Conservation (phyloP, 129 eudicot genomes). For the Deinandra increscens region DNA sequence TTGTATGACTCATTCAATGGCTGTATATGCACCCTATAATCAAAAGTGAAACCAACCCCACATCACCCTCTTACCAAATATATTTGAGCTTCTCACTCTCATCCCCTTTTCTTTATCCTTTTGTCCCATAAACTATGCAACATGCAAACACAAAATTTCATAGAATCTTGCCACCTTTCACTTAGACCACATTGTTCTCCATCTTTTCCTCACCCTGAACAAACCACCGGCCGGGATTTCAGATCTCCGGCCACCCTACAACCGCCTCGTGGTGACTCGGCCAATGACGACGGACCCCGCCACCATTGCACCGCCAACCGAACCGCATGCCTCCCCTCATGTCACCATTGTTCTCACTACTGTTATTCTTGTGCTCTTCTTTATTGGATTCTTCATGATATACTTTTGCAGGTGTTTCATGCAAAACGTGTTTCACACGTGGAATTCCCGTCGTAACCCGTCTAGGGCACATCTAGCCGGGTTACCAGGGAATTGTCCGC, state of each 20-base stretch:
- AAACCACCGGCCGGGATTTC: slow-evolving; percentile 41
- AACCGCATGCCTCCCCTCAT: slow-evolving; percentile 43
- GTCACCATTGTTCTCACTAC: slow-evolving; percentile 59
- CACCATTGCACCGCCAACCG: slow-evolving; percentile 25
- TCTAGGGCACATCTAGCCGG: slow-evolving; percentile 29
- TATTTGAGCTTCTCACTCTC: slow-evolving; percentile 30
- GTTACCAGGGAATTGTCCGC: not conserved
- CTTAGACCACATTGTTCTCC: slow-evolving; percentile 24
- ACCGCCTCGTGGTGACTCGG: slow-evolving; percentile 7
- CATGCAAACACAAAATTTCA: slow-evolving; percentile 12
- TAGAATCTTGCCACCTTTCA: slow-evolving; percentile 18
- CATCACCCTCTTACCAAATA: slow-evolving; percentile 34
- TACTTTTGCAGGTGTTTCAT: slow-evolving; percentile 68
- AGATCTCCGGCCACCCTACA: slow-evolving; percentile 49
- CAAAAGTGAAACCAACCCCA: slow-evolving; percentile 34
- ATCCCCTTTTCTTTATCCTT: slow-evolving; percentile 33
- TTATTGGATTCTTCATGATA: slow-evolving; percentile 53
- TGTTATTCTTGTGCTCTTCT: slow-evolving; percentile 47
- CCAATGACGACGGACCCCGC: slow-evolving; percentile 41
- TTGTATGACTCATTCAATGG: slow-evolving; percentile 49
- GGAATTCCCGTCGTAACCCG: slow-evolving; percentile 42
- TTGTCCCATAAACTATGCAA: slow-evolving; percentile 25
- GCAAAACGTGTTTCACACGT: slow-evolving; percentile 43
- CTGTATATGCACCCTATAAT: slow-evolving; percentile 37
- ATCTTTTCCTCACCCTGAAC: slow-evolving; percentile 7